These are phyloP conservation scores for Phytophthora kernoviae DNA, from an alignment of 352 stramenopile genomes.

Conservation along the genomic window DNA sequence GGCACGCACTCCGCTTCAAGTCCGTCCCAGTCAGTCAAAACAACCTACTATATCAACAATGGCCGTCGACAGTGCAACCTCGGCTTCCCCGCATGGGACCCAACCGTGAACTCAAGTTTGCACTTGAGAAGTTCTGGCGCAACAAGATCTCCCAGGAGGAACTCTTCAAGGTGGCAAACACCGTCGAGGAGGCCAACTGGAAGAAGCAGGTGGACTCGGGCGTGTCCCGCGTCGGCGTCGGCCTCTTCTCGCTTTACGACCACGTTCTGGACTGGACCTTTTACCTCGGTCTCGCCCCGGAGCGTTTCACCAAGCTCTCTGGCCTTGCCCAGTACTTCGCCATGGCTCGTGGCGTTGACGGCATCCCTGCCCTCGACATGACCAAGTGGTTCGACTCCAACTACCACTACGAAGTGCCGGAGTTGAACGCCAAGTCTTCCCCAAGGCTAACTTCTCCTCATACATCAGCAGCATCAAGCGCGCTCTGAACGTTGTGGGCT, in stretches of 20 bases:
- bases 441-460: constrained; percentile 79
- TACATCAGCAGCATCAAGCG: constrained; percentile 82
- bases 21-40: constrained; percentile 24
- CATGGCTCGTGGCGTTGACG: constrained; percentile 90
- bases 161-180: constrained; percentile 72
- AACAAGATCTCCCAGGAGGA: constrained; percentile 81
- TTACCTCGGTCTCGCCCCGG: constrained; percentile 80
- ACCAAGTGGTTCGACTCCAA: constrained; percentile 96
- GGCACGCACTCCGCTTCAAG: constrained; percentile 38
- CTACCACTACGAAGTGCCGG: constrained; percentile 95
- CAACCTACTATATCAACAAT: constrained; percentile 38
- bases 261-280: constrained; percentile 90
- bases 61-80: constrained; percentile 80
- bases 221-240: constrained; percentile 82
- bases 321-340: constrained; percentile 88
- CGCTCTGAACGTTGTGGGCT: constrained; percentile 77
- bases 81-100: constrained; percentile 92
- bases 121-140: constrained; percentile 93
- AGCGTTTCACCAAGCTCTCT: constrained; percentile 66
- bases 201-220: constrained; percentile 77
- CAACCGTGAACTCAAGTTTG: constrained; percentile 95
- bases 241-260: constrained; percentile 93
- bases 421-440: constrained; percentile 78
- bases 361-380: constrained; percentile 92
- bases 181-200: constrained; percentile 89